Evolutionary conservation across 331 rosid genomes (phyloP), one percentile per base, ranked within the genome.

Genomic region (Malus hybrid): DNA sequence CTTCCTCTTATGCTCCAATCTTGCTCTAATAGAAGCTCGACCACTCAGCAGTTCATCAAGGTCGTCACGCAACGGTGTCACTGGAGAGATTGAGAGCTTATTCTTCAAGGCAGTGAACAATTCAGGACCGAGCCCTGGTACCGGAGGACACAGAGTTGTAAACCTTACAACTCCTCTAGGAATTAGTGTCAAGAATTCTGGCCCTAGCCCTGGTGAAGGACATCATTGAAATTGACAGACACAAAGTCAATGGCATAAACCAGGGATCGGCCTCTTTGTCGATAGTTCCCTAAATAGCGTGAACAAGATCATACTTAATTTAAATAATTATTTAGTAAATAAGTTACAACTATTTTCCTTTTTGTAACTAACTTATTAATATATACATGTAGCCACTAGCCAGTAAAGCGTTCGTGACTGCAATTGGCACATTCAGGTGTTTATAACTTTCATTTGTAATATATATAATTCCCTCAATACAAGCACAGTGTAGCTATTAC

Each of bases 191-290:
- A 73, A 44, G 27, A 1, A 67, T n/a, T 79, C 86, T 57, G 93
- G 87, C 72, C 91, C 93, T 48, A 44, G 85, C 79, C 91, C 93
- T 12, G 91, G 85, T 59, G 46, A 67, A 55, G 93, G 93, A 71
- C 88, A 90, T 78, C 57, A 2, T 20, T 72, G 59, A 50, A 50
- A 16, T 50, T 16, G 56, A 50, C 6, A 50, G 9, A 50, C 56
- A 75, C 32, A 2, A 59, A 27, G 18, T 59, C 32, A 6, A 2
- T 22, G 28, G 65, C 32, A 59, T 22, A 20, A 5, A 59, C 64
- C 64, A 59, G 64, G 12, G 16, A 22, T 50, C n/a, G 56, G 20
- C 16, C 29, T 16, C 29, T 10, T 59, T 24, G 15, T 59, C 15
- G 31, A 59, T 24, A 1, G 31, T 59, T 59, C 29, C 64, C 64